Conservation (phyloP, 352 stramenopile genomes). For the Phytophthora boehmeriae region DNA sequence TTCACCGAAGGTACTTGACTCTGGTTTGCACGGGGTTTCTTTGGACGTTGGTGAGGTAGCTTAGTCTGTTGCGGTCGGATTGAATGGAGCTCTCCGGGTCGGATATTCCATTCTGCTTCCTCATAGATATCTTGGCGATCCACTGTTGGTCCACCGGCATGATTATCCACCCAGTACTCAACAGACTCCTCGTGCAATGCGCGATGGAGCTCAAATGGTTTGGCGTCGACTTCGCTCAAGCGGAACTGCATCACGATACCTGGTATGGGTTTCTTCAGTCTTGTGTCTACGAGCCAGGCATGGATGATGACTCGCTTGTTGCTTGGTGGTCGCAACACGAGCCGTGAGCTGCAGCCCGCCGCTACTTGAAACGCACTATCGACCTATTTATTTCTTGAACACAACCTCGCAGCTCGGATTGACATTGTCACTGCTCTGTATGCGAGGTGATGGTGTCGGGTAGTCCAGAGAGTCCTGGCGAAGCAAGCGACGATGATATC, state of each 20-base stretch:
- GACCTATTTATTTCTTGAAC: slow-evolving; percentile 31
- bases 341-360: slow-evolving; percentile 3
- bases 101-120: slow-evolving; percentile 20
- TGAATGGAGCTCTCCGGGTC: slow-evolving; percentile 33
- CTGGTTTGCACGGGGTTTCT: slow-evolving; percentile 17
- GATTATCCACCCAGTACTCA: slow-evolving; percentile 13
- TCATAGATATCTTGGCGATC: background rate
- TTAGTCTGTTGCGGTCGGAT: slow-evolving; percentile 31
- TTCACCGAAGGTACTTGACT: slow-evolving; percentile 4
- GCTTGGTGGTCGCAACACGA: background rate
- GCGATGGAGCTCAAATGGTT: slow-evolving; percentile 4
- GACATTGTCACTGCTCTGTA: background rate
- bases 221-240: slow-evolving; percentile 3
- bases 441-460: slow-evolving; percentile 1
- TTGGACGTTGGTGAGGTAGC: slow-evolving; percentile 1
- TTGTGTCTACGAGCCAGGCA: slow-evolving; percentile 15
- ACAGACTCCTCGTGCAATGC: slow-evolving; percentile 1
- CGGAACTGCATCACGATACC: slow-evolving; percentile 27
- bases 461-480: slow-evolving; percentile 6
- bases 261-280: background rate
- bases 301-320: slow-evolving; percentile 11
- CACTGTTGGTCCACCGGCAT: background rate
- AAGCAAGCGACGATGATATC: slow-evolving; percentile 18
- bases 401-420: background rate
- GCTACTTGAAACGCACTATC: slow-evolving; percentile 24